Percentiles rank a stretch among this genome's conserved stretches.
These are phyloP conservation scores for Datisca glomerata DNA, from an alignment of 306 rosid genomes.

Conservation along the genomic window DNA sequence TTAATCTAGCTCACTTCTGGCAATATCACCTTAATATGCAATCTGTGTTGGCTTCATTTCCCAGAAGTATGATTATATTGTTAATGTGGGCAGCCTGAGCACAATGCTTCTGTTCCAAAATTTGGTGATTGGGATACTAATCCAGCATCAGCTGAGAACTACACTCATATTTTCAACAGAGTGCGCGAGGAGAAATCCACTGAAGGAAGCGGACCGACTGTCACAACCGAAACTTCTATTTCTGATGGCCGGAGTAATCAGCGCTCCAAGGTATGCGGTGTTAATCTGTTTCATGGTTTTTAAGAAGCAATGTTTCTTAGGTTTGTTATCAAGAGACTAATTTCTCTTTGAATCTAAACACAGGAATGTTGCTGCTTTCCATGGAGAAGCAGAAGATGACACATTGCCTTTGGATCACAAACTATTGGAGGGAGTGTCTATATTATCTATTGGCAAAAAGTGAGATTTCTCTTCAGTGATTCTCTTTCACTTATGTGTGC, in stretches of 20 bases:
- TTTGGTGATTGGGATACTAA: slow-evolving; percentile 20
- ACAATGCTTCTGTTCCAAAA: slow-evolving; percentile 9
- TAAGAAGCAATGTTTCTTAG: neutral
- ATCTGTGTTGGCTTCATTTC: no score
- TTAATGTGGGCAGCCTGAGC: slow-evolving; percentile 17
- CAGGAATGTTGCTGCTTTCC: slow-evolving; percentile 19
- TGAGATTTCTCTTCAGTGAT: no score
- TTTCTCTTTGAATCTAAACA: neutral
- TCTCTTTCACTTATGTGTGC: no score
- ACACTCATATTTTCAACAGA: slow-evolving; percentile 8
- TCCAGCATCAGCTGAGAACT: slow-evolving; percentile 14
- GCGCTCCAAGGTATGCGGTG: slow-evolving; percentile 7
- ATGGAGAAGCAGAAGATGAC: slow-evolving; percentile 3
- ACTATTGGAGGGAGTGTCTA: neutral
- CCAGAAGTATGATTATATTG: no score
- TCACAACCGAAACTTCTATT: neutral
- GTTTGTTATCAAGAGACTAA: neutral
- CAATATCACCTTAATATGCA: no score
- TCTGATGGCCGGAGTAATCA: neutral
- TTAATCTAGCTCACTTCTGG: no score
- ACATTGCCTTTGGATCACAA: neutral
- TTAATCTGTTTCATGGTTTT: no score
- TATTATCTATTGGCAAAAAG: no score
- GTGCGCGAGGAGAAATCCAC: slow-evolving; percentile 7
- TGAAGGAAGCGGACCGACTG: slow-evolving; percentile 7